These are phyloP conservation scores for Dryadomyces quercivorus DNA, from an alignment of 2,329 filamentous ascomycete genomes.

Conservation along the genomic window DNA sequence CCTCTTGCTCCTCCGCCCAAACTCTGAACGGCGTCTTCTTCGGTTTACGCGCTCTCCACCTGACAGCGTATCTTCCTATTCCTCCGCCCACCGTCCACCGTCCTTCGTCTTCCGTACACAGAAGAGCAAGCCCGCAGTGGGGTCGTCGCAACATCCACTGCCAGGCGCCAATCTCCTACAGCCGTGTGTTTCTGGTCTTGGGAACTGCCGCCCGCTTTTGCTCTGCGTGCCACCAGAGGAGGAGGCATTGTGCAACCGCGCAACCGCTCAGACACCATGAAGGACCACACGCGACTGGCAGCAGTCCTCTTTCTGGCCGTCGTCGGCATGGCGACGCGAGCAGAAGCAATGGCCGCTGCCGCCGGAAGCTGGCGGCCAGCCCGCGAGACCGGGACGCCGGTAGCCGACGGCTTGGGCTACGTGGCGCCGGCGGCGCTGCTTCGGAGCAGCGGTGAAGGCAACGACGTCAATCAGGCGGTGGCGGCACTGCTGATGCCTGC, in stretches of 20 bases:
- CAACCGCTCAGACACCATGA: background rate
- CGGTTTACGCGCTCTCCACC: no score
- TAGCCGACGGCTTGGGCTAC: background rate
- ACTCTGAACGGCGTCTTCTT: background rate
- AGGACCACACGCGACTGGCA: background rate
- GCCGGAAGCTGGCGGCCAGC: background rate
- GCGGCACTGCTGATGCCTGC: background rate
- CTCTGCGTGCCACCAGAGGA: background rate
- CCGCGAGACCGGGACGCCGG: background rate
- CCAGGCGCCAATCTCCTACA: no score
- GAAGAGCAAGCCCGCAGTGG: no score
- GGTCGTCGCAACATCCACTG: no score
- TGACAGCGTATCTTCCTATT: no score
- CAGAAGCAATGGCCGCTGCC: background rate
- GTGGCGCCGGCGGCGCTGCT: background rate
- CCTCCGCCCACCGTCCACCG: no score
- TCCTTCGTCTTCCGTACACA: no score
- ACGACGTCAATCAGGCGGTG: background rate
- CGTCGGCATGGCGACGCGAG: background rate
- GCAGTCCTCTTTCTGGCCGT: background rate
- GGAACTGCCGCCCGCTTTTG: background rate
- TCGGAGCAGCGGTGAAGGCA: background rate
- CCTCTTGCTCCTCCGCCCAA: no score
- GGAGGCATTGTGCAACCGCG: background rate
- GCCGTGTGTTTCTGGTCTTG: no score